phyloP scores from a whole-genome alignment of 306 rosid genomes.

The Cucurbita argyrosperma region DNA sequence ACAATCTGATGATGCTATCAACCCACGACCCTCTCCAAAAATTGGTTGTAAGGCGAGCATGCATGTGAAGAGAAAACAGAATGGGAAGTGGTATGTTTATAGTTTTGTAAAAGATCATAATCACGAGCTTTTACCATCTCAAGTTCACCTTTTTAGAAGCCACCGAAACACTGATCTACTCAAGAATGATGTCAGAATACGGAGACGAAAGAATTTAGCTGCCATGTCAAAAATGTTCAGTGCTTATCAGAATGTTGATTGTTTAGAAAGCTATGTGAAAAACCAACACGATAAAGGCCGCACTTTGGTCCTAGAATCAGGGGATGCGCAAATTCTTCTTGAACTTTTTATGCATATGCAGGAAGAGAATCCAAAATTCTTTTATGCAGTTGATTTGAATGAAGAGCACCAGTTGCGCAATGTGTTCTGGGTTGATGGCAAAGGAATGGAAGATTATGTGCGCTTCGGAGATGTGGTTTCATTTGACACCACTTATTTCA shows the following conservation, averaged over 20 bases:
- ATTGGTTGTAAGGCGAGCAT: slow-evolving; percentile 17
- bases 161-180: slow-evolving; percentile 3
- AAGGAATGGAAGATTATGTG: slow-evolving; percentile 11
- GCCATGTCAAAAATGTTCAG: slow-evolving; percentile 4
- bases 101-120: slow-evolving; percentile 11
- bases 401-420: slow-evolving; percentile 13
- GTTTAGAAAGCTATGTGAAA: slow-evolving; percentile 5
- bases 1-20: slow-evolving; percentile 15
- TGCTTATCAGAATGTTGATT: slow-evolving; percentile 12
- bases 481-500: slow-evolving; percentile 8
- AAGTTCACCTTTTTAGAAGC: slow-evolving; percentile 14
- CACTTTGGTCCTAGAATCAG: slow-evolving; percentile 7
- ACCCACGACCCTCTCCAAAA: slow-evolving; percentile 13
- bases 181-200: slow-evolving; percentile 4
- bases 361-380: slow-evolving; percentile 12
- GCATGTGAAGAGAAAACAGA: slow-evolving; percentile 13
- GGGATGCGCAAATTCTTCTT: slow-evolving; percentile 6
- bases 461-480: slow-evolving; percentile 11
- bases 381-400: slow-evolving; percentile 13
- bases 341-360: slow-evolving; percentile 12
- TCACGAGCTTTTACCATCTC: slow-evolving; percentile 11
- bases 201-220: slow-evolving; percentile 4
- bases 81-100: slow-evolving; percentile 14
- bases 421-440: slow-evolving; percentile 11
- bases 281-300: slow-evolving; percentile 12